These are phyloP conservation scores for Pleomassaria siparia DNA, from an alignment of 2,329 filamentous ascomycete species.

Conservation along the genomic window DNA sequence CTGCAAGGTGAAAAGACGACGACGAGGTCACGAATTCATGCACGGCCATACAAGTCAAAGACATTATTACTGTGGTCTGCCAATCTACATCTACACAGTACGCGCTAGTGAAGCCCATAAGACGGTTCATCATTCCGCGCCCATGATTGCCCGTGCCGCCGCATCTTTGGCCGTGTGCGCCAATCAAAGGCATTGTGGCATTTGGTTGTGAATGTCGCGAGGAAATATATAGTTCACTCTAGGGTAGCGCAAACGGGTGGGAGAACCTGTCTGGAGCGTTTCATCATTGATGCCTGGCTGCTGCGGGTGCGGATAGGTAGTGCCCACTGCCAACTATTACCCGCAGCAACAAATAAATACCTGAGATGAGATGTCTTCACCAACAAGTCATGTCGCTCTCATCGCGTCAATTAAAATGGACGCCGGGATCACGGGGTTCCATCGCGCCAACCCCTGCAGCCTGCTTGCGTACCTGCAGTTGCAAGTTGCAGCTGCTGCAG, in stretches of 20 bases:
- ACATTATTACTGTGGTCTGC: no score
- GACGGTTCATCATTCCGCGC: constrained; percentile 14
- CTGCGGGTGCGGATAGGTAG: background rate
- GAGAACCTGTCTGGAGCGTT: background rate
- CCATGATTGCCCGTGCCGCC: constrained; percentile 12
- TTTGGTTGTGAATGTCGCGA: background rate
- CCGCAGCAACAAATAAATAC: background rate
- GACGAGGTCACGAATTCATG: no score
- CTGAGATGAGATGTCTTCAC: background rate
- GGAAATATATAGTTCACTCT: background rate
- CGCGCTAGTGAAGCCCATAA: constrained; percentile 12
- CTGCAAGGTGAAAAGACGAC: no score
- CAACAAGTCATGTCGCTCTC: background rate
- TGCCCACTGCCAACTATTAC: background rate
- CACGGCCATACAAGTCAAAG: no score
- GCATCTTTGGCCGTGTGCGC: constrained; percentile 8
- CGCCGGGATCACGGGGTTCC: constrained; percentile 3
- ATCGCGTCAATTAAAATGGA: background rate
- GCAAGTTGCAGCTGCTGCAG: no score
- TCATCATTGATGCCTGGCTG: constrained; percentile 1
- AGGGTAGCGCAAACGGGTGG: background rate
- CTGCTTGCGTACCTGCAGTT: background rate
- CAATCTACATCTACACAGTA: constrained; percentile 17
- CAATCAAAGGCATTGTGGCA: constrained; percentile 17
- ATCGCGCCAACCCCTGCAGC: constrained; percentile 10